Base-by-base conservation (phyloP, 2,329 filamentous ascomycete genomes). In the Sphaerulina musiva region DNA sequence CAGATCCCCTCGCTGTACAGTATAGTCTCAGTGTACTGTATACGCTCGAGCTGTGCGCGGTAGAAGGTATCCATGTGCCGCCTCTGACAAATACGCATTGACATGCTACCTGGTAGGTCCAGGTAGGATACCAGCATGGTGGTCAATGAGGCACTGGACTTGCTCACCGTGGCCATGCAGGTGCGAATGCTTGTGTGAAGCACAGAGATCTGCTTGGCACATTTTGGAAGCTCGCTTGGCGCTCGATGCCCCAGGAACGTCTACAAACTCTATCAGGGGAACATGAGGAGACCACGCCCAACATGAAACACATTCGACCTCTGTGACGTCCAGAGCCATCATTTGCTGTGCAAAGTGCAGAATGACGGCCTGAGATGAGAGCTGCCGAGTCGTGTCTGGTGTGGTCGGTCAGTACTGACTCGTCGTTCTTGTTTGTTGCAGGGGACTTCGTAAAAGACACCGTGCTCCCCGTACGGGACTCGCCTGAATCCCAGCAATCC, bases 401-500 rank as follows among this genome's bases (percentile, higher is more conserved):
- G 11, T 44, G 42, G 29, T 29, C 20, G 5, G 20, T 2, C 4
- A 26, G 42, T 11, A 6, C 10, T 12, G 14, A 23, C 20, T 12
- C 17, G 10, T 29, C 20, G 42, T 20, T 12, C 11, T 26, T 8
- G 7, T 2, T 20, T 44, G 20, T 26, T 6, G 26, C 26, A 29
- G 6, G 26, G 6, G 5, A 29, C 26, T 29, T 29, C 26, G 26
- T 44, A 44, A 29, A 44, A 3, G 8, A 29, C 10, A 23, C 8
- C 8, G 10, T 44, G 17, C 20, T 31, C 20, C 8, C 5, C 11
- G 17, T 17, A 44, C 20, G 26, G 39, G 29, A 42, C 32, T 23
- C 26, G 17, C 26, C 48, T 38, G 12, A 29, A 26, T 45, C 32
- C 48, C 20, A 51, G 48, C 48, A 51, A 36, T 11, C 29, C 48